Conservation (phyloP, 129 eudicot species). For the Lonicera japonica region DNA sequence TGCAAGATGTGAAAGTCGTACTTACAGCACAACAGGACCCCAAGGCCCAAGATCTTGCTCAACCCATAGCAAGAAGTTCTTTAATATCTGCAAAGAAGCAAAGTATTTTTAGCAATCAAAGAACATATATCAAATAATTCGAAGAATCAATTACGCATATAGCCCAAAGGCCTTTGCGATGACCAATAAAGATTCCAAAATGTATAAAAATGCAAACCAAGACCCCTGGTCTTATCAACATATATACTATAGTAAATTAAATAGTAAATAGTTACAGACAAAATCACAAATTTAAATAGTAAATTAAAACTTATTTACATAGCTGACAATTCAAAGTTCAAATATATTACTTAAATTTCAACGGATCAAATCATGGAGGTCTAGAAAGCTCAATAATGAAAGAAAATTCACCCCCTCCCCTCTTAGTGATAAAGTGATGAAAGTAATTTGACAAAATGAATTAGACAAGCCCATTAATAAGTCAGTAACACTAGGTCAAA, state of each 20-base stretch:
- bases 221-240: neutral
- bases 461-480: too few relatives aligned
- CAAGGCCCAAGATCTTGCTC: conserved; percentile 88
- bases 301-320: too few relatives aligned
- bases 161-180: neutral
- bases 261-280: neutral
- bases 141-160: neutral
- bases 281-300: neutral
- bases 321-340: neutral
- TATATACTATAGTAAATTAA: neutral
- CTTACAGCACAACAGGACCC: conserved; percentile 94
- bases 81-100: conserved; percentile 46
- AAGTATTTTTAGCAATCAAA: neutral
- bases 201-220: neutral
- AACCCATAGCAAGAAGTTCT: conserved; percentile 73
- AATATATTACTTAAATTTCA: too few relatives aligned
- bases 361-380: neutral
- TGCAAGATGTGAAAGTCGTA: conserved; percentile 5
- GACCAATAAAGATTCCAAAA: neutral
- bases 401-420: too few relatives aligned
- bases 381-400: too few relatives aligned
- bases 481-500: too few relatives aligned
- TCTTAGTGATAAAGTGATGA: too few relatives aligned
- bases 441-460: too few relatives aligned
- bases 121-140: neutral